Evolutionary conservation across 805 yeast species (phyloP).

Genomic region (Yarrowia keelungensis): DNA sequence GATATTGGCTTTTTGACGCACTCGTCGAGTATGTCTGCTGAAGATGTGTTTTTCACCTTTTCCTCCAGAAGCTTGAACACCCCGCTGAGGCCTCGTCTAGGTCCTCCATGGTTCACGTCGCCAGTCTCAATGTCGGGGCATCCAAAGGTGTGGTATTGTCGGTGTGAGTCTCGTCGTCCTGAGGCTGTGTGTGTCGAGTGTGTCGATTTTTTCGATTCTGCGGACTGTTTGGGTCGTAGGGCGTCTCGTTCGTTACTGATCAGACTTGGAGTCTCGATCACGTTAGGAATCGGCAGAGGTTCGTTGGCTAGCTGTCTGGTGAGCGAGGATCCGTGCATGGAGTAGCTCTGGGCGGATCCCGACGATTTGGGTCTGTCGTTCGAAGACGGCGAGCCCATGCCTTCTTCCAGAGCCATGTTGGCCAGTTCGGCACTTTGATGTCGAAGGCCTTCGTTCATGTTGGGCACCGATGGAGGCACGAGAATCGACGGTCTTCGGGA

Average conservation of each 20-base stretch:
- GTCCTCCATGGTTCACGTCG: conserved; percentile 30
- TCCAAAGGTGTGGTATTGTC: conserved; percentile 35
- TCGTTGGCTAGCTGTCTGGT: conserved; percentile 30
- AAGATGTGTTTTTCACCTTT: neutral
- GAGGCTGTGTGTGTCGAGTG: neutral
- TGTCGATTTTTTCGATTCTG: neutral
- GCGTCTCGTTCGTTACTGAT: conserved; percentile 4
- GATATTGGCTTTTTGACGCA: conserved; percentile 51
- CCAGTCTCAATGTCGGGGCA: conserved; percentile 25
- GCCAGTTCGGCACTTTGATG: conserved; percentile 37
- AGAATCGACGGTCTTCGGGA: conserved; percentile 32
- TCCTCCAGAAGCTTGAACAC: conserved; percentile 1
- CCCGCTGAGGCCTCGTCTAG: conserved; percentile 27
- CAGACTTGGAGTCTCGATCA: conserved; percentile 5
- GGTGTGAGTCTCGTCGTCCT: conserved; percentile 13
- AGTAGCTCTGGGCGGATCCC: conserved; percentile 16
- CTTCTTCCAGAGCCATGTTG: conserved; percentile 29
- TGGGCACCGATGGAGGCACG: conserved; percentile 26
- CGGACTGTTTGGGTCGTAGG: conserved; percentile 6
- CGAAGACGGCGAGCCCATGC: conserved; percentile 9
- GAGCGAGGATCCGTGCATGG: conserved; percentile 13
- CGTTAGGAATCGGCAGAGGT: conserved; percentile 22
- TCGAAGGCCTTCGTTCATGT: conserved; percentile 27
- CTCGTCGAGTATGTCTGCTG: conserved; percentile 25
- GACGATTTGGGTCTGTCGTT: conserved; percentile 2